Conservation (phyloP, 257 asterid genomes). For the Solanum pimpinellifolium region DNA sequence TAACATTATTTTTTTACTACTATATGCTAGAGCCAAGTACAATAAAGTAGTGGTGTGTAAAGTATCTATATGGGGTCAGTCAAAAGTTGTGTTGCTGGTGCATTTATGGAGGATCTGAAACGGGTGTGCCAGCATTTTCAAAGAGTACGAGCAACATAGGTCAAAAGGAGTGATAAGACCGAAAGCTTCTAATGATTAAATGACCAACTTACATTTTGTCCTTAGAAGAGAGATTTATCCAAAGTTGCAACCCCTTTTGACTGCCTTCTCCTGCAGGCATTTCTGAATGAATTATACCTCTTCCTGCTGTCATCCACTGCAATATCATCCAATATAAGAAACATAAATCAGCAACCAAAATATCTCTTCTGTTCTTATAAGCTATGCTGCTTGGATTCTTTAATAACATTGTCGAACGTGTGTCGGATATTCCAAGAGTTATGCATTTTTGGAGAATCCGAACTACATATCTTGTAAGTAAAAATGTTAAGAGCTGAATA, state of each 20-base stretch:
- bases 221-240: slow-evolving; percentile 89
- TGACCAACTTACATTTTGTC: slow-evolving; percentile 63
- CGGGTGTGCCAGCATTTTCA: not conserved
- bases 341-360: not conserved
- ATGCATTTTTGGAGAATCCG: not conserved
- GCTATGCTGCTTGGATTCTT: not conserved
- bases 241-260: slow-evolving; percentile 65
- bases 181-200: not conserved
- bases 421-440: not conserved
- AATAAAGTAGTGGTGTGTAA: not conserved
- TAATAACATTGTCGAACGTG: not conserved
- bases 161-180: not conserved
- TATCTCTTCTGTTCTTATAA: not conserved
- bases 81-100: not conserved
- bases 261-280: slow-evolving; percentile 86
- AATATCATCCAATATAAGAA: not conserved
- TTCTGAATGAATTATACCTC: slow-evolving; percentile 93
- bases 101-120: not conserved
- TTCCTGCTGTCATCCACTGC: slow-evolving; percentile 99
- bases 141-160: not conserved
- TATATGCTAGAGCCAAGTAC: not conserved
- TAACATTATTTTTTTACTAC: not conserved
- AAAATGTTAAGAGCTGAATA: not conserved
- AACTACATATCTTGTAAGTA: not conserved
- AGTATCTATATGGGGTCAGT: not conserved